Conservation (phyloP, 768 basidiomycete species). For the Amanita pseudoporphyria region DNA sequence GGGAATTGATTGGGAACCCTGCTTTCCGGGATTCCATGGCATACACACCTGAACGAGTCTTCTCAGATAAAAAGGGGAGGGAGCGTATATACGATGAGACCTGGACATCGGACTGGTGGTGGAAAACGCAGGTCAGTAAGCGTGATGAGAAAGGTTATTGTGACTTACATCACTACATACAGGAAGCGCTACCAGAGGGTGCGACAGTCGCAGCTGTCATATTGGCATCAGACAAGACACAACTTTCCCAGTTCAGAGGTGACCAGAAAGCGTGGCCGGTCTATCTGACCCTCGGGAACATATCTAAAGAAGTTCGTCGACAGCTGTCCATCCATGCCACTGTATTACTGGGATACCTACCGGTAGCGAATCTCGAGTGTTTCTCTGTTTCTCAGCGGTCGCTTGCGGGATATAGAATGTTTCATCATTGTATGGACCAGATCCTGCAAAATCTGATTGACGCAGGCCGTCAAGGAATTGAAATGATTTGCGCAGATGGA, state of each 20-base stretch:
- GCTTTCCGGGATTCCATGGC: background rate
- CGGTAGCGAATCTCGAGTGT: background rate
- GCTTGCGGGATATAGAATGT: background rate
- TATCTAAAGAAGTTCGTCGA: constrained; percentile 28
- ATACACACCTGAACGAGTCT: constrained; percentile 8
- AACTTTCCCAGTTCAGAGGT: constrained; percentile 27
- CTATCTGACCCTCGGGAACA: constrained; percentile 38
- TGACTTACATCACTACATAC: no score
- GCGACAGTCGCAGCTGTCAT: background rate
- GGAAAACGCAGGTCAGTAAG: constrained; percentile 35
- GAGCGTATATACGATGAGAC: constrained; percentile 29
- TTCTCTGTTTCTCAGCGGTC: background rate
- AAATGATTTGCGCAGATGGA: constrained; percentile 26
- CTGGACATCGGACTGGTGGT: constrained; percentile 45
- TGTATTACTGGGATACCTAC: background rate
- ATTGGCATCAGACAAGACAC: constrained; percentile 36
- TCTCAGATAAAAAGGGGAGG: constrained; percentile 14
- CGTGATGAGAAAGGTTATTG: constrained; percentile 27
- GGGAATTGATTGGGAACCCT: background rate
- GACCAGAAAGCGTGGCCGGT: constrained; percentile 36
- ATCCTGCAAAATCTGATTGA: background rate
- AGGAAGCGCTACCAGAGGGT: no score
- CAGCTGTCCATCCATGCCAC: constrained; percentile 21
- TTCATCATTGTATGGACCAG: background rate
- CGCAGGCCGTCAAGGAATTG: background rate